These are phyloP conservation scores for Elymus sibiricus DNA, from an alignment of 176 grass and related monocot genomes.

Conservation along the genomic window DNA sequence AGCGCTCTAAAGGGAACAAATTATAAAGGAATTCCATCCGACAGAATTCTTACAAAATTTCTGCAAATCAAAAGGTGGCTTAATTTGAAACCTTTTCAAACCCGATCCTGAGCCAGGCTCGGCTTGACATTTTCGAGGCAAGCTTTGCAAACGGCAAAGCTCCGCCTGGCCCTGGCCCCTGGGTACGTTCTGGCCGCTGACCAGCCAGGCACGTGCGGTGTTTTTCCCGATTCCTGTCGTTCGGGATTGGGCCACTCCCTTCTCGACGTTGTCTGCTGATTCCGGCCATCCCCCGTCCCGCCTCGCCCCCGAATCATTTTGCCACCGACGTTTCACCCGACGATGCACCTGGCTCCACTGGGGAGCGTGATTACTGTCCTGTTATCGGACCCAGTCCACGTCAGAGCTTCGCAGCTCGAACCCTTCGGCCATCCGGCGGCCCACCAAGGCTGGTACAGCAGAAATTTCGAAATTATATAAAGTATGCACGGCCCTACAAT, in stretches of 20 bases:
- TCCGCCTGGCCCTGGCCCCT: no score
- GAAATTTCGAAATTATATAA: not conserved
- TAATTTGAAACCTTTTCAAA: no score
- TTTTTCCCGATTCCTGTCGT: not conserved
- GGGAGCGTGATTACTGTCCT: not conserved
- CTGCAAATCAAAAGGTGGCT: no score
- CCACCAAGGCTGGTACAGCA: no score
- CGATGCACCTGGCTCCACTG: not conserved
- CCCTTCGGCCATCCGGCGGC: no score
- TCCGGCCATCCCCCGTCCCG: not conserved
- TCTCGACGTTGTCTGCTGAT: not conserved
- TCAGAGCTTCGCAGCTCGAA: not conserved
- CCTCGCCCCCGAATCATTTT: slow-evolving; percentile 15
- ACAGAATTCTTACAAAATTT: no score
- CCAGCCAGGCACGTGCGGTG: not conserved
- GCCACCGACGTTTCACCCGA: not conserved
- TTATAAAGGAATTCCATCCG: no score
- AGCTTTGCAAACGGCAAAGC: no score
- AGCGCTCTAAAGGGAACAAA: no score
- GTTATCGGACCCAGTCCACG: not conserved
- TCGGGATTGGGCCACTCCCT: not conserved
- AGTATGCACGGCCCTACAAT: not conserved
- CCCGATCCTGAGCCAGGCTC: no score
- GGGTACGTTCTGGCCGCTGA: no score
- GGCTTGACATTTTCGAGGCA: no score